Evolutionary conservation across 1,284 basidiomycete genomes (phyloP).

Genomic region (Pulveroboletus ridleyi): DNA sequence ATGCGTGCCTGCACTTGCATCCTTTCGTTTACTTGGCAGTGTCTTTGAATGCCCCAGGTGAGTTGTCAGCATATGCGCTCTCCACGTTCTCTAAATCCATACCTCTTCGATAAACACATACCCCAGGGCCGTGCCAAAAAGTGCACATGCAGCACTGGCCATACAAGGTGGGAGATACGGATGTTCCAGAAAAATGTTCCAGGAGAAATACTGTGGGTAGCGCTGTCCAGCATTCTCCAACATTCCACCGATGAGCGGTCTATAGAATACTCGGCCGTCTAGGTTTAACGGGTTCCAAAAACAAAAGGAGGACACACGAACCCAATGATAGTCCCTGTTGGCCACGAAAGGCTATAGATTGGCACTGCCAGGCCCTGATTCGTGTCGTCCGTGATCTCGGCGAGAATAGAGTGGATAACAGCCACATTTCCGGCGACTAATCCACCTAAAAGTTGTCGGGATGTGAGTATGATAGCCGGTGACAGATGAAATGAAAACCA

Average conservation of each 20-base stretch:
- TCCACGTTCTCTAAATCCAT: not conserved
- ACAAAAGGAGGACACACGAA: conserved; percentile 10
- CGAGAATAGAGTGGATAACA: conserved; percentile 54
- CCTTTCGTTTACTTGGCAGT: no score
- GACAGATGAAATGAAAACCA: conserved; percentile 38
- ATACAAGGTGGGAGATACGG: conserved; percentile 35
- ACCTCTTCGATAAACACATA: conserved; percentile 34
- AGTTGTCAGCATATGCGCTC: not conserved
- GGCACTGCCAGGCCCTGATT: conserved; percentile 69
- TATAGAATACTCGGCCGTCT: conserved; percentile 2
- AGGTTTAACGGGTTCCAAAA: not conserved
- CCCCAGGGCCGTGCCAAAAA: conserved; percentile 22
- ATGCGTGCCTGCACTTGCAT: no score
- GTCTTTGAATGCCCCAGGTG: no score
- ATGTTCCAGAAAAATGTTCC: conserved; percentile 25
- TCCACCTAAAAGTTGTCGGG: conserved; percentile 44
- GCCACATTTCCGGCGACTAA: conserved; percentile 65
- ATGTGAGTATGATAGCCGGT: conserved; percentile 31
- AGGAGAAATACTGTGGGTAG: conserved; percentile 28
- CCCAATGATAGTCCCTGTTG: conserved; percentile 28
- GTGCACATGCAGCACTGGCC: conserved; percentile 20
- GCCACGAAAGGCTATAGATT: conserved; percentile 33
- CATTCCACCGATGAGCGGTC: conserved; percentile 31
- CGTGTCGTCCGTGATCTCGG: conserved; percentile 65
- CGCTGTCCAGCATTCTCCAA: conserved; percentile 26